Base-by-base conservation (phyloP, 2,329 filamentous ascomycete species). In the Phaeophleospora eucalypticola region DNA sequence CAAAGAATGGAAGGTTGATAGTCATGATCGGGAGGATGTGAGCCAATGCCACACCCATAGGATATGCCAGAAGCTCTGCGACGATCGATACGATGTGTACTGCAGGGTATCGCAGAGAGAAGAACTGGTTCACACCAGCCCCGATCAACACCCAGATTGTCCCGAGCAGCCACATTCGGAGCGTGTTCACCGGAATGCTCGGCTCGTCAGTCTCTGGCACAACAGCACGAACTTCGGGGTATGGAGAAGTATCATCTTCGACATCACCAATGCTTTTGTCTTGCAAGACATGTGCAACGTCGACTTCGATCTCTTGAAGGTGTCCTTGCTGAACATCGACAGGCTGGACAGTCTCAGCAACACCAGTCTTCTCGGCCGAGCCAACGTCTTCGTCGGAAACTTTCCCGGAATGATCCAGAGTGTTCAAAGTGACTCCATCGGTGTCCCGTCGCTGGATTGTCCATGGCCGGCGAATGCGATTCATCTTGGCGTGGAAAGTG, bases 81-180 rank as follows among this genome's bases (percentile, higher is more conserved):
- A 95, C 94, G 56, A 95, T 86, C 33, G 88, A 88, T 17, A 87
- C 91, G 62, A 94, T 91, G 51, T 86, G 86, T 65, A 94, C 87
- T 66, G 88, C 93, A 20, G 89, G 89, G 75, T 93, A 94, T 78
- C 89, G 80, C 64, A 94, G 74, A 29, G 87, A 90, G 73, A 94
- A 95, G 71, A 94, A 93, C 34, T 94, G 72, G 66, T 93, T 93
- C 17, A 66, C 46, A 4, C 68, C 72, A 17, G 66, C 68, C 2
- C 67, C 69, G 15, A 73, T 43, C 0, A 71, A 70, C 12, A 72
- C 69, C 48, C 73, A 74, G 14, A 72, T 53, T 53, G 72, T 65
- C 20, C 71, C 71, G 4, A 75, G 52, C 7, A 73, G 50, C 72
- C 72, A 75, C 44, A 71, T 71, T 19, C 71, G 65, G 8, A 75